Evolutionary conservation across 176 grass and related monocot species (phyloP).

Genomic region (Juncus inflexus): DNA sequence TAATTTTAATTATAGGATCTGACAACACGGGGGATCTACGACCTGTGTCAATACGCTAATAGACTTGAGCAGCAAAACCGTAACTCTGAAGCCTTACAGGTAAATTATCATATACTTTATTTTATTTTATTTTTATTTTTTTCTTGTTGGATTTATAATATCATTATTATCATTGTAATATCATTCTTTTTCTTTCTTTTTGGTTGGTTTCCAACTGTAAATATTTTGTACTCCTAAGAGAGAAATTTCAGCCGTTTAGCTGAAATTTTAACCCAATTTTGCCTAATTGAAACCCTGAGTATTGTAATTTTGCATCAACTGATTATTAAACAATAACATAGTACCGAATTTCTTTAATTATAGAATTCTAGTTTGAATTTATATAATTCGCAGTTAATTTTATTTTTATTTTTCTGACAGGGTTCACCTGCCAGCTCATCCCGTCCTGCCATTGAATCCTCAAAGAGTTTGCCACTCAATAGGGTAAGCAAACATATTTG

Average conservation of each 20-base stretch:
- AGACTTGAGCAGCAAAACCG: conserved; percentile 61
- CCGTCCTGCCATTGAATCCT: conserved; percentile 21
- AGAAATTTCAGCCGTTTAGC: too few relatives aligned
- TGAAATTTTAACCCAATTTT: too few relatives aligned
- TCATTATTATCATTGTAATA: too few relatives aligned
- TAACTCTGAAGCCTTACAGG: conserved; percentile 47
- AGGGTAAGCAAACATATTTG: conserved; percentile 6
- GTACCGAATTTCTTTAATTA: background rate
- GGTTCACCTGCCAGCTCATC: conserved; percentile 23
- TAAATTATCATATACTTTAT: conserved; percentile 26
- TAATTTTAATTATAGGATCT: conserved; percentile 46
- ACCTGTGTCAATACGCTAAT: conserved; percentile 74
- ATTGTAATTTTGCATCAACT: background rate
- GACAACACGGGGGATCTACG: conserved; percentile 65
- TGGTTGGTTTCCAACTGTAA: too few relatives aligned
- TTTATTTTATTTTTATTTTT: background rate
- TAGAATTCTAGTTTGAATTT: background rate
- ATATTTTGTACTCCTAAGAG: too few relatives aligned
- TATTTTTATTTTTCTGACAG: conserved; percentile 8
- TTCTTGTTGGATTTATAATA: too few relatives aligned
- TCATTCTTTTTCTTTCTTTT: too few relatives aligned
- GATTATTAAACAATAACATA: background rate
- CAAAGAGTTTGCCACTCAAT: conserved; percentile 19
- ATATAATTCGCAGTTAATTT: too few relatives aligned
- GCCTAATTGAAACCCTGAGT: too few relatives aligned